These are phyloP conservation scores for Chaetomidium leptoderma DNA, from an alignment of 495 filamentous ascomycete species.

Conservation along the genomic window DNA sequence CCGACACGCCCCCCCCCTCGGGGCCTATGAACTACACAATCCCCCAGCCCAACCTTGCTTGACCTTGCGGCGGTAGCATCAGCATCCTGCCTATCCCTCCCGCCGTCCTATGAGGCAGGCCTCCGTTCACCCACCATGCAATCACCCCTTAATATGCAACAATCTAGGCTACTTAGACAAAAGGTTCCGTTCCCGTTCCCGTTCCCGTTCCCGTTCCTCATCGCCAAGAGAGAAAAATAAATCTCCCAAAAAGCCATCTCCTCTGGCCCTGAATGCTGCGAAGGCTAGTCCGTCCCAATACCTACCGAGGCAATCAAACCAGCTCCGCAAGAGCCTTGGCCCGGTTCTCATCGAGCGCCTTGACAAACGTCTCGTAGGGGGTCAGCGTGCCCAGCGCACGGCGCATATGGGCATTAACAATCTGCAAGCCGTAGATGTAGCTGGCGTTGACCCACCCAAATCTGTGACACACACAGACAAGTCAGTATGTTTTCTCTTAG, in stretches of 20 bases:
- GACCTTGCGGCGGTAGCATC: no score
- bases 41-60: no score
- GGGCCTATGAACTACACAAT: not conserved
- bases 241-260: not conserved
- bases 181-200: not conserved
- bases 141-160: conserved; percentile 6
- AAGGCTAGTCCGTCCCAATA: no score
- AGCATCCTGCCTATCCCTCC: not conserved
- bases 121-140: not conserved
- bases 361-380: conserved; percentile 69
- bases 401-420: conserved; percentile 77
- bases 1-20: no score
- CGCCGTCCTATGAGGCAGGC: not conserved
- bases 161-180: conserved; percentile 8
- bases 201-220: not conserved
- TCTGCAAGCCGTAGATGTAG: conserved; percentile 82
- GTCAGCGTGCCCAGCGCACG: conserved; percentile 81
- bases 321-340: conserved; percentile 42
- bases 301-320: conserved; percentile 22
- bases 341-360: conserved; percentile 45
- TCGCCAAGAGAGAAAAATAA: not conserved
- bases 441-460: conserved; percentile 99
- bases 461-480: conserved; percentile 41
- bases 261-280: not conserved
- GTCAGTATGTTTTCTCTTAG: conserved; percentile 23